A percentile compares a stretch with the other conserved stretches of the same genome.
phyloP scores from a whole-genome alignment of 2,329 filamentous ascomycete genomes.

The Hirsutella minnesotensis region DNA sequence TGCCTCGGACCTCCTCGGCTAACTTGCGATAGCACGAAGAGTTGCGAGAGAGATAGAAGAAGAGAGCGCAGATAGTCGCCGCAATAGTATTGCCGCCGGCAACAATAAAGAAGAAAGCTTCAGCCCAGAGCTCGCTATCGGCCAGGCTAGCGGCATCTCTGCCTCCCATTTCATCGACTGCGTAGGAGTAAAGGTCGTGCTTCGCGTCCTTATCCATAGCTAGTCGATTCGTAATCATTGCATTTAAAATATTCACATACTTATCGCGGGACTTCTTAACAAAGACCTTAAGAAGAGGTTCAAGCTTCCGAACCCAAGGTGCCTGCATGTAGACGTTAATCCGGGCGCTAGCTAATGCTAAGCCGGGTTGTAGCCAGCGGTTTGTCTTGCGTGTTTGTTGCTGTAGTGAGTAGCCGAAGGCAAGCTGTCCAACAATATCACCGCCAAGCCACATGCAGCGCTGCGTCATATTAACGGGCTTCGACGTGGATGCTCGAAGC shows the following conservation, averaged over 20 bases:
- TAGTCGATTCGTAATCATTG: neutral
- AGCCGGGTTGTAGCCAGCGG: neutral
- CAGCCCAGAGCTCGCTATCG: constrained; percentile 1
- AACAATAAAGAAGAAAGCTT: neutral
- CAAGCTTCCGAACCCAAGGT: neutral
- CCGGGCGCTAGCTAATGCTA: neutral
- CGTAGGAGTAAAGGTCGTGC: neutral
- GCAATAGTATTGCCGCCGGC: neutral
- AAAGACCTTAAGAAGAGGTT: neutral
- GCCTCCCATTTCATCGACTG: neutral
- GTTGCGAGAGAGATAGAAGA: too few relatives aligned
- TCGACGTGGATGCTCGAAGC: neutral
- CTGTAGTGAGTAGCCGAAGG: neutral
- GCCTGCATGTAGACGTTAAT: constrained; percentile 1
- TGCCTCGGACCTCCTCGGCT: too few relatives aligned
- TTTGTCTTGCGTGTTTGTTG: neutral
- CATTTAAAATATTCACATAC: neutral
- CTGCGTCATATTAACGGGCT: neutral
- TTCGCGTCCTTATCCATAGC: neutral
- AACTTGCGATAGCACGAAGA: too few relatives aligned
- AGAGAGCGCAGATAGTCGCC: neutral
- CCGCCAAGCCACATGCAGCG: neutral
- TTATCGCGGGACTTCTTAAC: constrained; percentile 1
- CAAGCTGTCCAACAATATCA: neutral
- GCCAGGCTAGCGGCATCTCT: neutral